Percentiles rank a stretch among this genome's conserved stretches.
Evolutionary conservation across 768 basidiomycete species (phyloP).

Genomic region (Cyathus striatus): DNA sequence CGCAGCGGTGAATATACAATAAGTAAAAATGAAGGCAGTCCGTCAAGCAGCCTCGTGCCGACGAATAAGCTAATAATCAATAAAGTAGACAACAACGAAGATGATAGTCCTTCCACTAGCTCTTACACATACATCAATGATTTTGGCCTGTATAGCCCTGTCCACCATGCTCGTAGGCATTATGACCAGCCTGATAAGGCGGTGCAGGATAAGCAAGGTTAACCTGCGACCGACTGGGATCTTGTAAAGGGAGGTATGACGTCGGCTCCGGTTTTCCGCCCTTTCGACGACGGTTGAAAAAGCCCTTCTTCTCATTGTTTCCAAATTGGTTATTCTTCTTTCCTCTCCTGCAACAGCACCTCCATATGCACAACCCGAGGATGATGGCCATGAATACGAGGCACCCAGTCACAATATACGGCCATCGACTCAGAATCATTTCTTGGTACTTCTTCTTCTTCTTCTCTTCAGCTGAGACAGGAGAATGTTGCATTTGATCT

Average conservation of each 20-base stretch:
- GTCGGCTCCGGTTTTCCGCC: conserved; percentile 19
- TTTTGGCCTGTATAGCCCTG: background rate
- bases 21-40: background rate
- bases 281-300: too few species aligned
- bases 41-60: background rate
- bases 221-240: conserved; percentile 9
- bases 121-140: too few species aligned
- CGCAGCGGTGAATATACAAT: background rate
- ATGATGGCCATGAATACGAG: conserved; percentile 43
- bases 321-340: conserved; percentile 11
- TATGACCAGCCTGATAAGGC: background rate
- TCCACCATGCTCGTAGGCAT: background rate
- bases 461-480: conserved; percentile 58
- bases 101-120: too few species aligned
- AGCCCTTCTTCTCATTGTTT: conserved; percentile 8
- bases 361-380: conserved; percentile 49
- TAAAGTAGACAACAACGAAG: too few species aligned
- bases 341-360: conserved; percentile 48
- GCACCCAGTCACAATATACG: conserved; percentile 62
- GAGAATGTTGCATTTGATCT: conserved; percentile 55
- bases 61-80: background rate
- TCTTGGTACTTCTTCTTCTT: conserved; percentile 63
- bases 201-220: background rate
- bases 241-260: conserved; percentile 25
- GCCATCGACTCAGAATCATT: conserved; percentile 66